A percentile compares a stretch with the other conserved stretches of the same genome.
These are phyloP conservation scores for Salvia miltiorrhiza DNA, from an alignment of 257 asterid species.

Conservation along the genomic window DNA sequence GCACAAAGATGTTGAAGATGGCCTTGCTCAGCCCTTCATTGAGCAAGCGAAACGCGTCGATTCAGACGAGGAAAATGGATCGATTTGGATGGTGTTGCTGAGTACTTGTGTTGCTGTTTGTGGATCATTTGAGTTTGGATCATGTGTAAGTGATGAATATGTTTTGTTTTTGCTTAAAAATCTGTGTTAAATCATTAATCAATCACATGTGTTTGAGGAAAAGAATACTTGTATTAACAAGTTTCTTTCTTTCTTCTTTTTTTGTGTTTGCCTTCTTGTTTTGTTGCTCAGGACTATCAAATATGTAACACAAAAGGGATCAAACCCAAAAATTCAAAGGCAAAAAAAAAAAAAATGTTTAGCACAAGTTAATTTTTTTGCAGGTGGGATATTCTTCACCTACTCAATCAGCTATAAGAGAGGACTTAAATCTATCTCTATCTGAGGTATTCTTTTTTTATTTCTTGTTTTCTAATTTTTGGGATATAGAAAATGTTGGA, in stretches of 20 bases:
- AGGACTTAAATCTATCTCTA: conserved; percentile 56
- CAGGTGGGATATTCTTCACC: conserved; percentile 96
- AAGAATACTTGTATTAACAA: conserved; percentile 13
- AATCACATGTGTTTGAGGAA: not conserved
- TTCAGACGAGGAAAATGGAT: conserved; percentile 35
- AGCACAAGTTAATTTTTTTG: conserved; percentile 36
- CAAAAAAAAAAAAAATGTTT: conserved; percentile 5
- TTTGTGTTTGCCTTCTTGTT: not conserved
- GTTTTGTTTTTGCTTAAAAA: not conserved
- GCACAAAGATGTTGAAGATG: conserved; percentile 45
- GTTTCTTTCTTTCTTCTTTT: not conserved
- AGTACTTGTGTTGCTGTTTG: conserved; percentile 84
- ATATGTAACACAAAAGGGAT: conserved; percentile 16
- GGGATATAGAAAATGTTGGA: not conserved
- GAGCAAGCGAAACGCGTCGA: conserved; percentile 22
- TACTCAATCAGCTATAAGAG: conserved; percentile 68
- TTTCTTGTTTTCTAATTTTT: not conserved
- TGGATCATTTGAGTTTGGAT: conserved; percentile 88
- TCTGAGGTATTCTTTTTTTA: conserved; percentile 46
- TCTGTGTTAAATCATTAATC: too few relatives aligned
- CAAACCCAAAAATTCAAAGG: not conserved
- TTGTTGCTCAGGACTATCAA: conserved; percentile 28
- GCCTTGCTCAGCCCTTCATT: conserved; percentile 52
- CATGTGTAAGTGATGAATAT: conserved; percentile 73
- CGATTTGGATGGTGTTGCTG: conserved; percentile 58